Evolutionary conservation across 345 rosid species (phyloP), one percentile per base, ranked within the genome.

Genomic region (Sonneratia alba): DNA sequence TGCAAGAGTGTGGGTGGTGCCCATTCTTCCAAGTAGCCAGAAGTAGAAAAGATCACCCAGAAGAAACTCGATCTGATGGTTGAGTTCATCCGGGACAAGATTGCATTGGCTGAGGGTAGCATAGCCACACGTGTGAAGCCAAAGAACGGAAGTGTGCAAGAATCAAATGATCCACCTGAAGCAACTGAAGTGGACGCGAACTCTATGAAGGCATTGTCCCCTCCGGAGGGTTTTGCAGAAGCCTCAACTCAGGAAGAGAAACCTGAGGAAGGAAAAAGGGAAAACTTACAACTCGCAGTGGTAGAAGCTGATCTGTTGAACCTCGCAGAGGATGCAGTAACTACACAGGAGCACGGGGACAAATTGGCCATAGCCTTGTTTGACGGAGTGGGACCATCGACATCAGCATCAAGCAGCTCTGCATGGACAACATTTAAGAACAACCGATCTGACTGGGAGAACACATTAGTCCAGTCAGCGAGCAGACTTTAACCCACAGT

Each of bases 21-120:
- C 11, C 86, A 90, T 27, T 77, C 88, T 42, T 89, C 90, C 0
- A 93, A 90, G 76, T 94, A 87, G 71, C 99, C 97, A 0, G 93
- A 95, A 72, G 74, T 87, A 0, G 99, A 95, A 74, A 84, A 74
- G 74, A 86, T 95, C 40, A 82, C 97, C 6, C 89, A 77, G 32
- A 95, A 87, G 80, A 95, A 89, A 72, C 93, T 95, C 32, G 85
- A 90, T 13, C 82, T 92, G 19, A 87, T 95, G 90, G 93, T 90
- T 36, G 97, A 95, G 70, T 81, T 89, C 76, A 85, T 95, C 12
- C 83, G 85, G 45, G 97, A 94, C 70, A 91, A 89, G 74, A 75
- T 87, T 22, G 82, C 84, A 4, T 22, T 83, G 70, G 83, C 78
- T 18, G 80, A 79, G 32, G 71, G 70, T 19, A 75, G 73, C 73